Evolutionary conservation across 495 filamentous ascomycete species (phyloP), one percentile per base, ranked within the genome.

Genomic region (Podospora comata): DNA sequence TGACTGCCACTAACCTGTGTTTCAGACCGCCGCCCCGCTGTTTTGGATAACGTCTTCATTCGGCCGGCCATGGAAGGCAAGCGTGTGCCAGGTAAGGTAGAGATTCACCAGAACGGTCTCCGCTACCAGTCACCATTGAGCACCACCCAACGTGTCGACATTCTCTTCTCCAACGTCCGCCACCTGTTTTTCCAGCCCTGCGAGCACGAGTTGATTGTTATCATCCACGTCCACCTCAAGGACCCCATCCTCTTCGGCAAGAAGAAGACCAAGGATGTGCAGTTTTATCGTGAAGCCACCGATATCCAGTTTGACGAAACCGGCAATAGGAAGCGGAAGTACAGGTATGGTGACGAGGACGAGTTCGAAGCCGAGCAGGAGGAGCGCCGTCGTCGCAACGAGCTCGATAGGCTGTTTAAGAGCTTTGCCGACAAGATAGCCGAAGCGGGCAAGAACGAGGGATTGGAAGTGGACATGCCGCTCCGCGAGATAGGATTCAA

Each of bases 281-380:
- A 99, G 76, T 99, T 99, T 82, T 97, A 97, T 69, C 87, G 96
- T 58, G 96, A 99, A 80, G 96, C 96, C 13, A 98, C 95, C 1
- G 95, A 99, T 71, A 97, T 98, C 80, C 92, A 95, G 75, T 98
- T 99, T 72, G 96, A 99, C 76, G 96, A 99, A 81, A 99, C 96
- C 44, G 96, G 96, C 68, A 98, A 97, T 76, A 87, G 96, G 59
- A 97, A 97, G 80, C 90, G 96, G 62, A 97, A 97, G 81, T 95
- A 97, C 76, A 89, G 94, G n/a, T 98, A 96, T 77, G 96, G 95
- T 55, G 96, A 99, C 70, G 96, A 99, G 76, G 96, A 99, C 74
- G 96, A 99, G 76, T 98, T 98, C 68, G 96, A 98, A 77, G 92
- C 93, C 28, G 96, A 99, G 75, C 96, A 99, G 79, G 94, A 99